phyloP scores from a whole-genome alignment of 208 protist genomes.

The Phytomonas serpens region DNA sequence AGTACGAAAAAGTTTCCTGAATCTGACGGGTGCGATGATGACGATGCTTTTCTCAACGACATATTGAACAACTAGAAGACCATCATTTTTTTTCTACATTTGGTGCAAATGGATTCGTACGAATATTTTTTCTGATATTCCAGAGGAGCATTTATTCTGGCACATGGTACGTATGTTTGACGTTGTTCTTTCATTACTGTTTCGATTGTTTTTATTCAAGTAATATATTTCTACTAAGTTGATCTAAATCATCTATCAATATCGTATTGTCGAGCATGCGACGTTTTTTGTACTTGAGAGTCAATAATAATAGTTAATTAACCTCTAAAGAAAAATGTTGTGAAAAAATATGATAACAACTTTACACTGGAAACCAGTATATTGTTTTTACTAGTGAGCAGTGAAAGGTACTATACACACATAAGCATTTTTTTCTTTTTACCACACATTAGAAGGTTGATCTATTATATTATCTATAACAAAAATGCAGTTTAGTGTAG shows the following conservation, averaged over 20 bases:
- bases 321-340: background rate
- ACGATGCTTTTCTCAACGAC: slow-evolving; percentile 53
- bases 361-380: background rate
- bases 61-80: slow-evolving; percentile 41
- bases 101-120: background rate
- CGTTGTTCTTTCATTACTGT: background rate
- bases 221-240: background rate
- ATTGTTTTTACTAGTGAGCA: slow-evolving; percentile 1
- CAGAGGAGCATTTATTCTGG: background rate
- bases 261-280: background rate
- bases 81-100: background rate
- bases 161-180: background rate
- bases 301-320: background rate
- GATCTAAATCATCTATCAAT: background rate
- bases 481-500: slow-evolving; percentile 64
- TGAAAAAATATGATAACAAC: slow-evolving; percentile 3
- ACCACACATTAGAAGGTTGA: background rate
- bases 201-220: background rate
- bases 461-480: background rate
- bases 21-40: slow-evolving; percentile 16
- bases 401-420: slow-evolving; percentile 4
- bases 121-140: background rate
- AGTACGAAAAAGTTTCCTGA: background rate
- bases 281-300: background rate
- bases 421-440: slow-evolving; percentile 3